Evolutionary conservation across 2,329 filamentous ascomycete genomes (phyloP).

Genomic region (Colletotrichum coccodes): DNA sequence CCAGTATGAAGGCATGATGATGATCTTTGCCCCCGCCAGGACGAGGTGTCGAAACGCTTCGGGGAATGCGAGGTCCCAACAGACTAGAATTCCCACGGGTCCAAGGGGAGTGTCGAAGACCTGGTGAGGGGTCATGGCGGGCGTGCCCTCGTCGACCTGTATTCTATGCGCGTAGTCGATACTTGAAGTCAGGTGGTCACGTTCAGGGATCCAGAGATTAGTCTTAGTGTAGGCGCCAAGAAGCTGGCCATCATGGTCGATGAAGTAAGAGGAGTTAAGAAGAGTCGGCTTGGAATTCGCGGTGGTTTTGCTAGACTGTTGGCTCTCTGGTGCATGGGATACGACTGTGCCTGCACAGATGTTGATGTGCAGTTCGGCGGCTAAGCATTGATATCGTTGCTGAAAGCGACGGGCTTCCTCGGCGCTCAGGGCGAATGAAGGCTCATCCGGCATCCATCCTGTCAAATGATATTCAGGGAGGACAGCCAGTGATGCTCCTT

Average conservation of each 20-base stretch:
- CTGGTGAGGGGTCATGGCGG: conserved; percentile 37
- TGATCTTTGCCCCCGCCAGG: conserved; percentile 63
- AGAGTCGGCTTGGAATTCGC: background rate
- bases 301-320: background rate
- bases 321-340: conserved; percentile 49
- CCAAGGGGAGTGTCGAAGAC: conserved; percentile 60
- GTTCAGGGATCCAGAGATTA: conserved; percentile 64
- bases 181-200: conserved; percentile 53
- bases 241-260: conserved; percentile 55
- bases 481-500: conserved; percentile 21
- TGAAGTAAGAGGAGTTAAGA: conserved; percentile 63
- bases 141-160: background rate
- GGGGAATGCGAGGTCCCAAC: conserved; percentile 70
- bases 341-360: conserved; percentile 72
- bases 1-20: conserved; percentile 68
- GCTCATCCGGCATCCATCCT: conserved; percentile 24
- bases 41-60: conserved; percentile 69
- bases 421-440: conserved; percentile 16
- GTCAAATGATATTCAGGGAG: conserved; percentile 28
- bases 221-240: conserved; percentile 65
- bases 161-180: conserved; percentile 32
- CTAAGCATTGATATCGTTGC: conserved; percentile 59
- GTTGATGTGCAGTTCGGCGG: conserved; percentile 62
- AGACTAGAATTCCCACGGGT: conserved; percentile 63
- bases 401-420: conserved; percentile 46